Conservation (phyloP, 192 early-diverging fungal species). For the Coemansia sp. region DNA sequence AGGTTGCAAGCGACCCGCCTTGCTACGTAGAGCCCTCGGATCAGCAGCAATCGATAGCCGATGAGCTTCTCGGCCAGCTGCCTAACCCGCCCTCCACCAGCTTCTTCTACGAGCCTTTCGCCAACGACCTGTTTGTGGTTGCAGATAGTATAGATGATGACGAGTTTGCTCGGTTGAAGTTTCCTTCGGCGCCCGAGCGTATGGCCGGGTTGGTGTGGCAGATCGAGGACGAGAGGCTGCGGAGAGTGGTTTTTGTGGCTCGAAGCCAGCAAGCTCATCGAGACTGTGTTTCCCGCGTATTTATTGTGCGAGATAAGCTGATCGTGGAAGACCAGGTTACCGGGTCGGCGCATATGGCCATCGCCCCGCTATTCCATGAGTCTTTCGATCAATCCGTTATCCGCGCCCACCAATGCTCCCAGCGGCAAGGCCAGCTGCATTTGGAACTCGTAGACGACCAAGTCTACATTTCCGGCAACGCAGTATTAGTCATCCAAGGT, state of each 20-base stretch:
- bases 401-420: conserved; percentile 26
- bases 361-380: conserved; percentile 16
- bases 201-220: too few species aligned
- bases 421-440: conserved; percentile 15
- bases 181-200: not conserved
- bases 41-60: too few species aligned
- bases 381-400: conserved; percentile 11
- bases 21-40: too few species aligned
- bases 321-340: conserved; percentile 39
- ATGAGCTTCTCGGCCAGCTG: too few species aligned
- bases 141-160: not conserved
- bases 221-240: not conserved
- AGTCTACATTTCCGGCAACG: conserved; percentile 14
- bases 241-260: conserved; percentile 6
- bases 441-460: conserved; percentile 5
- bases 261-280: not conserved
- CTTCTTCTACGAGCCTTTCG: not conserved
- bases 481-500: conserved; percentile 19
- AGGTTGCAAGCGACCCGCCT: not conserved
- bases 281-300: conserved; percentile 36
- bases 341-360: conserved; percentile 26
- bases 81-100: too few species aligned
- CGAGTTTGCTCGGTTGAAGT: not conserved
- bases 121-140: not conserved
- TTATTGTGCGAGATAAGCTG: conserved; percentile 1